phyloP scores from a whole-genome alignment of 2,329 filamentous ascomycete genomes.

The Ascomycota sp. region DNA sequence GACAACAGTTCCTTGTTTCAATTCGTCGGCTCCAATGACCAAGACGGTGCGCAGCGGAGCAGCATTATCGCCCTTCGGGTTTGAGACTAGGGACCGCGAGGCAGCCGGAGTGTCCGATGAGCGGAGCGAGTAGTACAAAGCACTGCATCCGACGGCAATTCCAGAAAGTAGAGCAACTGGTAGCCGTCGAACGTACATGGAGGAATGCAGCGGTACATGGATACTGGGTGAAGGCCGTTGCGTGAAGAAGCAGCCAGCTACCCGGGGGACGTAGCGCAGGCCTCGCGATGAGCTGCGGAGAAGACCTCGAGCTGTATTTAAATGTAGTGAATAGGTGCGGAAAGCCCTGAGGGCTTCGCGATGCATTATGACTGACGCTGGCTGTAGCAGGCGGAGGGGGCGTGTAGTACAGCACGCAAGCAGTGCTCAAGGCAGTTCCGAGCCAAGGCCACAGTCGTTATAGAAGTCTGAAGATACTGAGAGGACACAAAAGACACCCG shows the following conservation, averaged over 20 bases:
- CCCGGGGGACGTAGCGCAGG: constrained; percentile 19
- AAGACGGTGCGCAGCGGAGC: constrained; percentile 46
- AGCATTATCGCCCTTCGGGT: constrained; percentile 16
- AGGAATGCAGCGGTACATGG: constrained; percentile 37
- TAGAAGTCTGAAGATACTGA: too few relatives aligned
- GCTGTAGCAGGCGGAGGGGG: background rate
- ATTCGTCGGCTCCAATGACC: constrained; percentile 73
- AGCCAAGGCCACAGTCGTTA: too few relatives aligned
- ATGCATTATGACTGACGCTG: constrained; percentile 38
- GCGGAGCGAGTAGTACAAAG: constrained; percentile 48
- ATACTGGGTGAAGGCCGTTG: constrained; percentile 16
- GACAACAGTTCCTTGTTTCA: constrained; percentile 72
- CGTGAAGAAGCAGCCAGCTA: too few relatives aligned
- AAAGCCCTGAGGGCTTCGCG: constrained; percentile 48
- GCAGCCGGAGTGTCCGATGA: constrained; percentile 14
- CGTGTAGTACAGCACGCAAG: too few relatives aligned
- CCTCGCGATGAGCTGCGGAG: constrained; percentile 17
- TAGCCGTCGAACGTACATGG: constrained; percentile 56
- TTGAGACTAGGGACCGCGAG: constrained; percentile 22
- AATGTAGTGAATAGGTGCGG: constrained; percentile 46
- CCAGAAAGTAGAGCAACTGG: constrained; percentile 47
- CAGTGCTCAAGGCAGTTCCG: too few relatives aligned
- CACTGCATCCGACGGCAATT: constrained; percentile 49
- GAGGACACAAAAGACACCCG: too few relatives aligned
- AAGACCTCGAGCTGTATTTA: constrained; percentile 38